Base-by-base conservation (phyloP, 2,329 filamentous ascomycete species). In the Beauveria australis region DNA sequence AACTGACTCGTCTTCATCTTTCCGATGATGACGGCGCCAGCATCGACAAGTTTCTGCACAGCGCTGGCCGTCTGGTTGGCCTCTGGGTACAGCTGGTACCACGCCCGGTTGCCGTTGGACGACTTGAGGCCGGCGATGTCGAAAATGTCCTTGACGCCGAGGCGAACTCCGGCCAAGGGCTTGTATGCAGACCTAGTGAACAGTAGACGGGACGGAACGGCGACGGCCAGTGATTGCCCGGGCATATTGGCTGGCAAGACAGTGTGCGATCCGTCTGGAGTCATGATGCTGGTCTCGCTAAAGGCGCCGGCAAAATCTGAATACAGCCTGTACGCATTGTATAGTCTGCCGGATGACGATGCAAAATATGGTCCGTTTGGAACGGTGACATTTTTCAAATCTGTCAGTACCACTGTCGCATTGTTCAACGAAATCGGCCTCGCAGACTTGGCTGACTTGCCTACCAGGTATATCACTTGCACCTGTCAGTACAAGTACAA, bases 61-160 rank as follows among this genome's bases (percentile, higher is more conserved):
- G 78, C 72, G 1, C 76, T 67, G 0, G 79, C 81, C 2, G 80
- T 85, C 6, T 66, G 67, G 3, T 75, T 77, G 0, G 75, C 73
- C 3, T 77, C 68, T 4, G 76, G 75, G 63, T 84, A 82, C 3
- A 86, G 71, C 56, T 78, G 69, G 54, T 80, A 81, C 73, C 78
- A 87, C 2, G 84, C 82, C 43, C 81, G 74, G 61, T 81, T 85
- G 2, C 83, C 82, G 57, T 78, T 77, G 16, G 75, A 75, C 0
- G 79, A 84, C 41, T 76, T 76, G 3, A 85, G 65, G 1, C 84
- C 84, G n/a, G 51, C 56, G 30, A 88, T 67, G 61, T 86, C 76
- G 63, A 77, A 81, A 53, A 84, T 82, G 64, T 87, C 84, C 65
- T 87, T 87, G 60, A 87, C 74, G 0, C 77, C 82, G 1, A 87